These are phyloP conservation scores for Xanthoconium purpureum DNA, from an alignment of 768 basidiomycete species.

Conservation along the genomic window DNA sequence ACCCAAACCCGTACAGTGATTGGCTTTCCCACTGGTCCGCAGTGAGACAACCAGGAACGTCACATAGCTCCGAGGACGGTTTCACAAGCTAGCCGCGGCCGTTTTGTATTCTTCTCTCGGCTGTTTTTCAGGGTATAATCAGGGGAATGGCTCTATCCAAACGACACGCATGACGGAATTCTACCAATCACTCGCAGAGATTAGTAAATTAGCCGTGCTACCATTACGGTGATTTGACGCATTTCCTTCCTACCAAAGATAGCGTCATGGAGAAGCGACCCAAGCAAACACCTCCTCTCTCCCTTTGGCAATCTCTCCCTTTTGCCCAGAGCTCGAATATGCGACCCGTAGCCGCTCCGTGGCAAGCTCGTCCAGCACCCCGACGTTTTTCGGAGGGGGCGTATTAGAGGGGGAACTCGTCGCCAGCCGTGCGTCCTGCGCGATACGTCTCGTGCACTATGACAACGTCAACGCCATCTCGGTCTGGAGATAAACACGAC, in stretches of 20 bases:
- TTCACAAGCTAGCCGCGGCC: background rate
- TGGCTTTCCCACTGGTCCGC: background rate
- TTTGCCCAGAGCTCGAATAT: conserved; percentile 47
- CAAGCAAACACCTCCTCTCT: conserved; percentile 45
- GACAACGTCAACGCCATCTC: conserved; percentile 1
- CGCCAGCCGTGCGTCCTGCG: conserved; percentile 37
- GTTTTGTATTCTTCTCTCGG: background rate
- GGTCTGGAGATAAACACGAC: background rate
- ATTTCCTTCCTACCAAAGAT: background rate
- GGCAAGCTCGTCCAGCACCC: conserved; percentile 65
- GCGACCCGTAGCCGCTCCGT: conserved; percentile 65
- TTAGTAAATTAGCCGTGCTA: conserved; percentile 2
- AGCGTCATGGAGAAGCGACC: conserved; percentile 33
- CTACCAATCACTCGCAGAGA: background rate
- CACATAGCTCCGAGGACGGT: background rate
- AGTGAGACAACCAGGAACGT: background rate
- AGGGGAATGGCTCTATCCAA: background rate
- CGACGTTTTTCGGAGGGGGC: conserved; percentile 48
- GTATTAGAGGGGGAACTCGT: conserved; percentile 58
- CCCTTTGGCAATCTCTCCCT: conserved; percentile 37
- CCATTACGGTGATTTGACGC: background rate
- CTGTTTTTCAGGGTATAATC: too few relatives aligned
- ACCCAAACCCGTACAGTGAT: background rate
- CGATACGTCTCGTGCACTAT: conserved; percentile 61
- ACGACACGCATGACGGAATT: background rate